phyloP scores from a whole-genome alignment of 345 rosid genomes.

The Sisymbrium altissimum region DNA sequence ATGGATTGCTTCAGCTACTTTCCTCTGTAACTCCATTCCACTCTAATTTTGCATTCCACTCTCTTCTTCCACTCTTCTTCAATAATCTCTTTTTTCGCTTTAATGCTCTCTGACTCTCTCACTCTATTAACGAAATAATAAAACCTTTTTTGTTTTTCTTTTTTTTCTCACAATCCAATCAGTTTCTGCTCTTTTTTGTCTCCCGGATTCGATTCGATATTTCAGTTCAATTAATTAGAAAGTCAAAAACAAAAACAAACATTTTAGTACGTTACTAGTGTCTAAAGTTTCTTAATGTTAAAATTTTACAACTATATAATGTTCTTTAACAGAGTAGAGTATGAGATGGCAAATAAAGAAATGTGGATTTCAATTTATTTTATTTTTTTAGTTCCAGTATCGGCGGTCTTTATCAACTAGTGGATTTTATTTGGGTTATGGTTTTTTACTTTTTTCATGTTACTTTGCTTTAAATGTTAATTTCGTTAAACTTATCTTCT shows the following conservation, averaged over 20 bases:
- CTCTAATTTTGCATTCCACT: slow-evolving; percentile 15
- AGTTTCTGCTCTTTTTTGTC: background rate
- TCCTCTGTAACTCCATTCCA: slow-evolving; percentile 71
- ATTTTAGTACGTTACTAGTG: background rate
- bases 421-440: too few relatives aligned
- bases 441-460: too few relatives aligned
- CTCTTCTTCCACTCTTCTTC: slow-evolving; percentile 10
- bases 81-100: background rate
- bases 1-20: slow-evolving; percentile 89
- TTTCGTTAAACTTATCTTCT: too few relatives aligned
- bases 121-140: background rate
- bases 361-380: too few relatives aligned
- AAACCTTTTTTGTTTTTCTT: background rate
- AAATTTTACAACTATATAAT: background rate
- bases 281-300: background rate
- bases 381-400: background rate
- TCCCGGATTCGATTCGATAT: slow-evolving; percentile 1
- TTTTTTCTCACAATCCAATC: slow-evolving; percentile 8
- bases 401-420: background rate
- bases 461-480: too few relatives aligned
- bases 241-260: background rate
- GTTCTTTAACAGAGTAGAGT: too few relatives aligned
- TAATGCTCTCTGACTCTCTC: background rate
- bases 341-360: too few relatives aligned
- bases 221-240: background rate